These are phyloP conservation scores for Symbiodinium natans DNA, from an alignment of 73 alveolate species.

Conservation along the genomic window DNA sequence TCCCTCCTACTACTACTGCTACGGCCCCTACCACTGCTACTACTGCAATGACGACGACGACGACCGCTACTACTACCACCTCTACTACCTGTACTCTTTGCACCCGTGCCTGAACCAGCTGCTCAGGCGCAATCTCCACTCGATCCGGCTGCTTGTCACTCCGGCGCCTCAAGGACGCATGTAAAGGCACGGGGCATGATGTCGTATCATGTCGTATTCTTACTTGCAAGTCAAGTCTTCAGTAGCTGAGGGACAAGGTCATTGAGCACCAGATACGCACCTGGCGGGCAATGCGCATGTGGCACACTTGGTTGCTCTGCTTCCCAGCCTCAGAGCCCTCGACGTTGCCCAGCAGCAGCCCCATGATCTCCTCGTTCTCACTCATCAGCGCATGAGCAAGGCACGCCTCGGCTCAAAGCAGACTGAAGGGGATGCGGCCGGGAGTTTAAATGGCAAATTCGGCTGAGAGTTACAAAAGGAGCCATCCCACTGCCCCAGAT, in stretches of 20 bases:
- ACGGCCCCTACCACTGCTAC: too few species aligned
- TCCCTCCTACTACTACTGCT: too few species aligned
- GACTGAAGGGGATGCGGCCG: neutral
- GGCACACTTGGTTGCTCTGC: neutral
- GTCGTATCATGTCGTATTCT: too few species aligned
- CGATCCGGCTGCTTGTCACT: constrained; percentile 90
- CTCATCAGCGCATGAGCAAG: constrained; percentile 71
- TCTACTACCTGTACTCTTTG: too few species aligned
- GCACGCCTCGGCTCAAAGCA: neutral
- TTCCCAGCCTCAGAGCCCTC: constrained; percentile 9
- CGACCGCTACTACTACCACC: too few species aligned
- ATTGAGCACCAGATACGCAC: constrained; percentile 58
- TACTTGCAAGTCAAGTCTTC: too few species aligned
- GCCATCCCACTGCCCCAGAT: neutral
- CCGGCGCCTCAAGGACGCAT: constrained; percentile 84
- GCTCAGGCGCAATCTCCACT: constrained; percentile 85
- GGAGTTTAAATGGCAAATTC: neutral
- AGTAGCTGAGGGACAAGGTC: constrained; percentile 25
- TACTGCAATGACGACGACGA: too few species aligned
- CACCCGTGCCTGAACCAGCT: constrained; percentile 62
- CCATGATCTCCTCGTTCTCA: constrained; percentile 84
- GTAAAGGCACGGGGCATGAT: too few species aligned
- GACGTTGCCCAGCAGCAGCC: constrained; percentile 19
- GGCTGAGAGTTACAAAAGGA: neutral
- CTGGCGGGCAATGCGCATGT: neutral